A percentile compares a stretch with the other conserved stretches of the same genome.
These are phyloP conservation scores for Lentinus tigrinus DNA, from an alignment of 768 basidiomycete species.

Conservation along the genomic window DNA sequence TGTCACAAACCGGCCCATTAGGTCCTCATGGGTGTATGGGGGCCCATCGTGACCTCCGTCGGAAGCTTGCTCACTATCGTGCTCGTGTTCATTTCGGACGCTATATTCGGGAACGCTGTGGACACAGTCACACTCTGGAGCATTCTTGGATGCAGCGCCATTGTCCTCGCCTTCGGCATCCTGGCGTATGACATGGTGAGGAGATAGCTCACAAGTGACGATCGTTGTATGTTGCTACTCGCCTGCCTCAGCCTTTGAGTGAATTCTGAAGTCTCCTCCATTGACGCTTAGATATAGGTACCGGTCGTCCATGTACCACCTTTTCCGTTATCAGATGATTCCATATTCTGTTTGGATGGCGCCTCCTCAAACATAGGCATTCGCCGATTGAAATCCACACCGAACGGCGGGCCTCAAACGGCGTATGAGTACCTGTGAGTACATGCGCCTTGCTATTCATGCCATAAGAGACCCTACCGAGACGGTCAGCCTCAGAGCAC, in stretches of 20 bases:
- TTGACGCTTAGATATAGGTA: no score
- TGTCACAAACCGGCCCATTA: constrained; percentile 28
- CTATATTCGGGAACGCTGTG: constrained; percentile 63
- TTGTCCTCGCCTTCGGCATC: constrained; percentile 80
- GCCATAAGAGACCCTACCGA: no score
- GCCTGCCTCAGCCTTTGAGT: background rate
- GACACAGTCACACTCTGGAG: constrained; percentile 70
- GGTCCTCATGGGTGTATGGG: constrained; percentile 84
- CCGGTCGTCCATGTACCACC: no score
- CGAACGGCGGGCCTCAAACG: no score
- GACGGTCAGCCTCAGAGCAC: no score
- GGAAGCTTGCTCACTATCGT: constrained; percentile 95
- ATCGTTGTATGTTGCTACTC: background rate
- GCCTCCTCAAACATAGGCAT: no score
- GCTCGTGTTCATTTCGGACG: constrained; percentile 78
- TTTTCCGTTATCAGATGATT: no score
- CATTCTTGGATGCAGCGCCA: constrained; percentile 72
- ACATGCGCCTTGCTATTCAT: no score
- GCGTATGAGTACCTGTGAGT: no score
- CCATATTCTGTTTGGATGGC: no score
- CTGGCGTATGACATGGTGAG: constrained; percentile 65
- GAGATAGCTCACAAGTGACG: constrained; percentile 1
- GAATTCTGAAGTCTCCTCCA: background rate
- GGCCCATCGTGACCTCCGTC: constrained; percentile 84
- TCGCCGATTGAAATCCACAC: no score